Evolutionary conservation across 805 yeast species (phyloP), one percentile per base, ranked within the genome.

Genomic region (Candida insectalens): DNA sequence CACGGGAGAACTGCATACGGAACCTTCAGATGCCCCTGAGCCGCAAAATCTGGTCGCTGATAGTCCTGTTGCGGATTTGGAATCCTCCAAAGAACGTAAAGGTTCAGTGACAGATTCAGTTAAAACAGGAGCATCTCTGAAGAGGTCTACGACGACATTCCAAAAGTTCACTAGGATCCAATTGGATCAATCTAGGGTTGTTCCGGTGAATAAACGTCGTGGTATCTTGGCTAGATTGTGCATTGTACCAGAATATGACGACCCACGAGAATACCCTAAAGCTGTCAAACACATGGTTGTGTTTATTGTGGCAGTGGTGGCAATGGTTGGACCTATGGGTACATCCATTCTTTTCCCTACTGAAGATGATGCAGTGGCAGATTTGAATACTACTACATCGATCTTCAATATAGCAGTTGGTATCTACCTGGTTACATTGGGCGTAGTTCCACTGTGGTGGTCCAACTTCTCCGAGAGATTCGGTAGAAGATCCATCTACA

Each of bases 391-490:
- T 0, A 47, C 71, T 4, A 68, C 67, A 1, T 59, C 75, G 19
- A 63, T 71, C 46, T 84, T 83, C 18, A 84, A 83, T 47, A 65
- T 84, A 13, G 74, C 89, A 2, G 84, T 83, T 33, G 95, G 95
- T 44, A 67, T 84, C 9, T 85, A 83, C 50, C 56, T 83, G 19
- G 49, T 83, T 10, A 65, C 87, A 1, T 49, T 85, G 23, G 95
- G 95, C 12, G 62, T 85, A 2, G 75, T 83, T 46, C 95, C 95
- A 2, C 50, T 85, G 29, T 84, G 94, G 92, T 85, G 95, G 94
- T 78, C 89, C 5, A 72, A 79, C 7, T 68, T 82, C 37, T 75
- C 87, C 27, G 95, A 85, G 50, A 56, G 66, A 34, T 69, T 71
- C 41, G 95, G 95, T 2, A 63, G 95, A 43, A 59, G 95, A 36